phyloP scores from a whole-genome alignment of 169 alveolate genomes.

The Plasmodium coatneyi region DNA sequence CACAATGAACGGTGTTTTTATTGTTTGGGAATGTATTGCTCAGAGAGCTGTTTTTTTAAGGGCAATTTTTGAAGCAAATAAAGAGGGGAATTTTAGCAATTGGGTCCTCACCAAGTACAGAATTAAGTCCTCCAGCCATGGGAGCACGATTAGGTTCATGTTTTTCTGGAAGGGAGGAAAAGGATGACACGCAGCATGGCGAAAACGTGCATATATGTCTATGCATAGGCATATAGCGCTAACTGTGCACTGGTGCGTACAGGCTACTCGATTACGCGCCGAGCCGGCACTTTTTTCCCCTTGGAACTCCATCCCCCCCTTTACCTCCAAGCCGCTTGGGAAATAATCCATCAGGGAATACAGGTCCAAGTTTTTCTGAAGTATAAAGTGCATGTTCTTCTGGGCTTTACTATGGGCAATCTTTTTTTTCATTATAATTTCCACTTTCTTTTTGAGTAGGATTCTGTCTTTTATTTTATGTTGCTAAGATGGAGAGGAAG shows the following conservation, averaged over 20 bases:
- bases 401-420: slow-evolving; percentile 60
- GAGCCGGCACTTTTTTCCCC: neutral
- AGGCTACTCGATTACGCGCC: neutral
- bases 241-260: neutral
- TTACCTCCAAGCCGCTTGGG: slow-evolving; percentile 51
- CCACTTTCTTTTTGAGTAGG: slow-evolving; percentile 41
- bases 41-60: neutral
- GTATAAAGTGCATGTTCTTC: slow-evolving; percentile 29
- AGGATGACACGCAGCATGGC: neutral
- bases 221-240: neutral
- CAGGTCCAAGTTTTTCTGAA: slow-evolving; percentile 65
- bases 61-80: slow-evolving; percentile 1
- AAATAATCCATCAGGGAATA: slow-evolving; percentile 7
- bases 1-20: neutral
- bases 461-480: slow-evolving; percentile 51
- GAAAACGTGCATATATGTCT: neutral
- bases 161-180: slow-evolving; percentile 12
- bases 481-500: neutral
- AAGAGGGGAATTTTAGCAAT: neutral
- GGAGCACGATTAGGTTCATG: slow-evolving; percentile 19
- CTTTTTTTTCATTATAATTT: slow-evolving; percentile 57
- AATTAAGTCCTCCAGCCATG: slow-evolving; percentile 37
- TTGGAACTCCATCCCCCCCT: neutral
- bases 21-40: neutral
- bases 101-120: slow-evolving; percentile 21